Conservation (phyloP, 495 filamentous ascomycete genomes). For the Lichenothelia convexa region DNA sequence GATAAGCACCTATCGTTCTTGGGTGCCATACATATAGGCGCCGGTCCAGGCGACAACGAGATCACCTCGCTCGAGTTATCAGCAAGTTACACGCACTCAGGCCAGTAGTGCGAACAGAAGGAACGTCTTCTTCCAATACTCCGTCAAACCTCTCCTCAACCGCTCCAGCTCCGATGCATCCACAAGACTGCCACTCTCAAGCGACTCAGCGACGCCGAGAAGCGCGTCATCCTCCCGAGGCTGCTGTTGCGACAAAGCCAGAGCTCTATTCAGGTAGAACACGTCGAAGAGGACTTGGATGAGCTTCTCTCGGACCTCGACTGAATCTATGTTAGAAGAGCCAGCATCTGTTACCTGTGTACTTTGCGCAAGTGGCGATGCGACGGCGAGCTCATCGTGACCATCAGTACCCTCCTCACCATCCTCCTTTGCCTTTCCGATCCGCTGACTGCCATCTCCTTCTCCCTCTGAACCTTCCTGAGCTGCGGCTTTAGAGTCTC, state of each 20-base stretch:
- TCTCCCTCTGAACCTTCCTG: no score
- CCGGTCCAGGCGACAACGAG: no score
- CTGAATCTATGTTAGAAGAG: no score
- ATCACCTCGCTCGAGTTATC: no score
- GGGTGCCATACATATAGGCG: no score
- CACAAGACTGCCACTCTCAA: constrained; percentile 1
- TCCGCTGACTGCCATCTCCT: no score
- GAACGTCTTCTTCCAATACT: constrained; percentile 23
- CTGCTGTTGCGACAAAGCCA: neutral
- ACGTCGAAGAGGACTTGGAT: constrained; percentile 69
- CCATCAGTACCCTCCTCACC: constrained; percentile 2
- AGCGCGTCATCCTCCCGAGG: neutral
- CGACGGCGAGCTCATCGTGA: constrained; percentile 1
- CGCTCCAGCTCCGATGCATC: constrained; percentile 9
- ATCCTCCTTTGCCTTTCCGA: constrained; percentile 1
- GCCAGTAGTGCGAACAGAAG: constrained; percentile 19
- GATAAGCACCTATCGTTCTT: no score
- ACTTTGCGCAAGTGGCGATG: no score
- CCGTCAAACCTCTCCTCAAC: constrained; percentile 15
- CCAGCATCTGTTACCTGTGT: no score
- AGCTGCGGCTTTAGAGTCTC: no score
- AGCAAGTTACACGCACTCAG: no score
- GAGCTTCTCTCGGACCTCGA: constrained; percentile 20
- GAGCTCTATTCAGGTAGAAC: constrained; percentile 34
- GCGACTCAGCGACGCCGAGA: neutral